A percentile compares a stretch with the other conserved stretches of the same genome.
Evolutionary conservation across 179 eudicot species (phyloP).

Genomic region (Silene noctiflora): DNA sequence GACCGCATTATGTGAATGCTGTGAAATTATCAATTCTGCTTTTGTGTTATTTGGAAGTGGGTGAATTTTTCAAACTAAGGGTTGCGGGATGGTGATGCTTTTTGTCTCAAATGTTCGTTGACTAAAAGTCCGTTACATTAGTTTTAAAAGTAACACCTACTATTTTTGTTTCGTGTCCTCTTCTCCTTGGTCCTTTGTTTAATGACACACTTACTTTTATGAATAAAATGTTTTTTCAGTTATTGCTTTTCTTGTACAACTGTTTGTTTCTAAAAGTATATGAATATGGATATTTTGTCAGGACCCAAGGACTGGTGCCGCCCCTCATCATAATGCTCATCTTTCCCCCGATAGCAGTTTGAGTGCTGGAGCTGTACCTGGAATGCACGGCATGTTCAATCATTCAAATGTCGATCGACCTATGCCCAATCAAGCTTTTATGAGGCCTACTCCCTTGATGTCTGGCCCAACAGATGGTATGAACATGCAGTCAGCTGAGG

Average conservation of each 20-base stretch:
- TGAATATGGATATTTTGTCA: slow-evolving; percentile 27
- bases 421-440: slow-evolving; percentile 43
- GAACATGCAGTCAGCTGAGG: slow-evolving; percentile 59
- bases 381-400: slow-evolving; percentile 48
- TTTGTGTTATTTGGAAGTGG: not conserved
- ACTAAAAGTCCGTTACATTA: not conserved
- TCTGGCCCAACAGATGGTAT: slow-evolving; percentile 53
- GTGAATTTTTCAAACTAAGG: not conserved
- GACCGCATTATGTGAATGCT: not conserved
- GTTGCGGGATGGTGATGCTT: not conserved
- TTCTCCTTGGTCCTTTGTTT: not conserved
- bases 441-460: slow-evolving; percentile 47
- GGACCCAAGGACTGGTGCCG: slow-evolving; percentile 60
- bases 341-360: slow-evolving; percentile 44
- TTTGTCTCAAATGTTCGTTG: not conserved
- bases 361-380: slow-evolving; percentile 38
- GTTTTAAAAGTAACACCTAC: not conserved
- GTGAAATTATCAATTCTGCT: no score
- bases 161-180: not conserved
- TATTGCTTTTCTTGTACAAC: not conserved
- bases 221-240: not conserved
- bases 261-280: not conserved
- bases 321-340: slow-evolving; percentile 39
- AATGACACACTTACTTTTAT: not conserved
- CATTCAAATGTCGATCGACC: slow-evolving; percentile 49